Evolutionary conservation across 2,329 filamentous ascomycete genomes (phyloP), one percentile per base, ranked within the genome.

Genomic region (Beauveria pseudobassiana): DNA sequence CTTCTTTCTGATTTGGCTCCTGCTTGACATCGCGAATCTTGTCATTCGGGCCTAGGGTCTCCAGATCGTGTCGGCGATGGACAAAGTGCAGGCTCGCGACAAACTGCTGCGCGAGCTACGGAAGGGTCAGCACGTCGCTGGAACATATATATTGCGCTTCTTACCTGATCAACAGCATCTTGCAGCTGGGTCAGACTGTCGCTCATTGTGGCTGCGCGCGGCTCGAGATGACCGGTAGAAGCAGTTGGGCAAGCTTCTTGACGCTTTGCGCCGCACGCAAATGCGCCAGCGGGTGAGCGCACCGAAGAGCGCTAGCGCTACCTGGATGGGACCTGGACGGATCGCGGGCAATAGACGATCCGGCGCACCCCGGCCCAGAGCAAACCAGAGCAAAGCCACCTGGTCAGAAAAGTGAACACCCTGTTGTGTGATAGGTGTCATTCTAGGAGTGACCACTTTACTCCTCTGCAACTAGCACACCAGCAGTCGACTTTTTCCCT

Each of bases 151-250:
- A 20, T n/a, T 1, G 34, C 7, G 24, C 10, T 24, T 28, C 74
- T 61, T 77, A 90, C 90, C 81, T 92, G 86, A 70, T 95, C 90
- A 64, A 93, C 84, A 74, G 89, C 87, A 77, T 95, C 90, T 75
- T 96, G 91, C 62, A 95, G 80, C 73, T 95, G 90, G 1, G 91
- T 93, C 62, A 96, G 81, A 64, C 88, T 81, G 71, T 96, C 91
- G 30, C 83, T 82, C 86, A 91, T 91, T 7, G 65, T 74, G 65
- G n/a, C 3, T 38, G 58, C 58, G 28, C 48, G n/a, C 10, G 24
- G 38, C 30, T 59, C 14, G 28, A 42, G 18, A 50, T 26, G 22
- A 10, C n/a, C 12, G 8, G 20, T 16, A 16, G 22, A 34, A 34
- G 12, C 28, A 28, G 30, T 18, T 43, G 22, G n/a, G 30, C 20